Evolutionary conservation across 2,329 filamentous ascomycete genomes (phyloP).

Genomic region (Cladosporium velox): DNA sequence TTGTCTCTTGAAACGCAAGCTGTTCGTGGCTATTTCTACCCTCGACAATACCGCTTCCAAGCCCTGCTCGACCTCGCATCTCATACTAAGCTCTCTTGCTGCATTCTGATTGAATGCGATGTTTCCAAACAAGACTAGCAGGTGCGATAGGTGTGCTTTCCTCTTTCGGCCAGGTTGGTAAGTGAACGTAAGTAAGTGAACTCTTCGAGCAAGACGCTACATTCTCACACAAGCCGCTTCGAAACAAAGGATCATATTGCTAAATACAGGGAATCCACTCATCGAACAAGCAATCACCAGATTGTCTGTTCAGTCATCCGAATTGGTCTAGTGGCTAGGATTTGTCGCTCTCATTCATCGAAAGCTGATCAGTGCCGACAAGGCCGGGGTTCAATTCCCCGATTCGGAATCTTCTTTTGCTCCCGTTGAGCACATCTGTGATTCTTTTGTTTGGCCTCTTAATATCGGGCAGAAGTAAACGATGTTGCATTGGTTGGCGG

Average conservation of each 20-base stretch:
- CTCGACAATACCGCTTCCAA: background rate
- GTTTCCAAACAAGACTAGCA: background rate
- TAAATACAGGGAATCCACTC: background rate
- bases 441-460: too few species aligned
- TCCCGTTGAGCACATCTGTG: too few species aligned
- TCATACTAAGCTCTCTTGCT: background rate
- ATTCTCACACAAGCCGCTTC: too few species aligned
- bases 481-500: too few species aligned
- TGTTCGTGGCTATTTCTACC: background rate
- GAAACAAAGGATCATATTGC: too few species aligned
- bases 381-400: conserved; percentile 17
- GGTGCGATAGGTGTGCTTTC: background rate
- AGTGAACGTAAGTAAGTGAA: background rate
- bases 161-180: background rate
- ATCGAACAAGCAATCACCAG: background rate
- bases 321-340: conserved; percentile 16
- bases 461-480: too few species aligned
- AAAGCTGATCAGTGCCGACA: conserved; percentile 7
- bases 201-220: background rate
- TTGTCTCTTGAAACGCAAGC: background rate
- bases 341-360: conserved; percentile 12
- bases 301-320: background rate
- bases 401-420: conserved; percentile 2
- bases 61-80: background rate
- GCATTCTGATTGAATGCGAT: background rate